Evolutionary conservation across 192 early-diverging fungal genomes (phyloP), one percentile per base, ranked within the genome.

Genomic region (Radiomyces spectabilis): DNA sequence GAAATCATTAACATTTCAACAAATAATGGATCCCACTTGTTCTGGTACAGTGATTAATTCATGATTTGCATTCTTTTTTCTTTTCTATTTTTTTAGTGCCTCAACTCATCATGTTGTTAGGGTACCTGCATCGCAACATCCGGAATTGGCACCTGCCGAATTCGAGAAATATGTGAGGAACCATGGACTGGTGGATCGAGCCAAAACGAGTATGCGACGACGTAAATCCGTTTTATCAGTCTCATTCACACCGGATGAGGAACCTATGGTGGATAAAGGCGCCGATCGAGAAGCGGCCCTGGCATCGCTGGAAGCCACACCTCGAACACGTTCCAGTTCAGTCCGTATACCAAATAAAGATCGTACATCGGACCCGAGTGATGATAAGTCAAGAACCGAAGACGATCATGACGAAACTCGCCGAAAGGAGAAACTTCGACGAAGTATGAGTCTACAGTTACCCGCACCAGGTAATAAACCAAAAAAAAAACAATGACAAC

Each of bases 91-190:
- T 31, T 55, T 55, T 24, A 19, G 10, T 41, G 39, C 15, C 27
- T 41, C 21, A 9, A n/a, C n/a, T n/a, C n/a, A n/a, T n/a, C n/a
- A n/a, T n/a, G n/a, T n/a, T n/a, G 27, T 6, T 30, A 61, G 61
- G 61, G 61, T 55, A 4, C 61, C 61, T n/a, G 61, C 61, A 27
- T 55, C 53, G 31, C 45, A 55, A 30, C 61, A 63, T 55, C 46
- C 53, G 27, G 61, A 63, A 48, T 26, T 63, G n/a, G 54, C 52
- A 10, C 61, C 61, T 25, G 52, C 57, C 29, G 51, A 66, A 52
- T 66, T 59, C 45, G 47, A 66, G 9, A 18, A 35, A 13, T 46
- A 56, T 21, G 32, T 59, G 7, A 12, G 33, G n/a, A 32, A 44
- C 12, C 56, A 57, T 33, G 40, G 58, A 10, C 57, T 41, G 33